A percentile compares a stretch with the other conserved stretches of the same genome.
phyloP scores from a whole-genome alignment of 768 basidiomycete species.

The Leccinum incarnatum region DNA sequence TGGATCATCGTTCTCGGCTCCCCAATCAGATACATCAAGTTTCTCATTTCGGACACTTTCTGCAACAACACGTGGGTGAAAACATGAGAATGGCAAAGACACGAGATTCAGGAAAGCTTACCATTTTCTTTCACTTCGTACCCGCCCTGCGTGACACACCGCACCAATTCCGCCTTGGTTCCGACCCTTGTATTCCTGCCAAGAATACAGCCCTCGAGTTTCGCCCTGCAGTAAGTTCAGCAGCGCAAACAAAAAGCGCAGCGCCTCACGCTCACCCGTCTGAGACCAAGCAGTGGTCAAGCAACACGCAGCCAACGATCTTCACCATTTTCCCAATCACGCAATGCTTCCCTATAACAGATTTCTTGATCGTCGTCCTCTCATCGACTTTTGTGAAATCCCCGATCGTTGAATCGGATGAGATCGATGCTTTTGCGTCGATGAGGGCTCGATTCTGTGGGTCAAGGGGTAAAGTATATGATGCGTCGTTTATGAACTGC shows the following conservation, averaged over 20 bases:
- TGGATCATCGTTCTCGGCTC: conserved; percentile 33
- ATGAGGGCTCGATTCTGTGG: conserved; percentile 66
- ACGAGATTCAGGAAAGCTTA: conserved; percentile 25
- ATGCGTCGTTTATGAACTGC: conserved; percentile 48
- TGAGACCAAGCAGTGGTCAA: conserved; percentile 86
- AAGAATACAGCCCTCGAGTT: conserved; percentile 73
- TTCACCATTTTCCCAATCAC: conserved; percentile 82
- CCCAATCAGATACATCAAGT: conserved; percentile 57
- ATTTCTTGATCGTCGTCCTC: conserved; percentile 75
- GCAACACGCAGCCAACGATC: conserved; percentile 75
- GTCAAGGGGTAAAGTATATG: conserved; percentile 56
- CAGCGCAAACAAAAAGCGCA: not conserved
- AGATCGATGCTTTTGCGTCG: conserved; percentile 80
- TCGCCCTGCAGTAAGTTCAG: conserved; percentile 48
- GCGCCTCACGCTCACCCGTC: conserved; percentile 58
- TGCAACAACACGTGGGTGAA: conserved; percentile 21
- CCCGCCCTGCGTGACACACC: conserved; percentile 73
- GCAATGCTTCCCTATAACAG: conserved; percentile 79
- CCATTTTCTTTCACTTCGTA: conserved; percentile 70
- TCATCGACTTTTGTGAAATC: conserved; percentile 82
- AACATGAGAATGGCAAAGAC: not conserved
- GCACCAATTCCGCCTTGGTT: conserved; percentile 60
- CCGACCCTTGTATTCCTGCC: conserved; percentile 75
- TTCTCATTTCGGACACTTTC: conserved; percentile 57
- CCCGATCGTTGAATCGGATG: conserved; percentile 77